These are phyloP conservation scores for Colletotrichum higginsianum DNA, from an alignment of 2,329 filamentous ascomycete genomes.

Conservation along the genomic window DNA sequence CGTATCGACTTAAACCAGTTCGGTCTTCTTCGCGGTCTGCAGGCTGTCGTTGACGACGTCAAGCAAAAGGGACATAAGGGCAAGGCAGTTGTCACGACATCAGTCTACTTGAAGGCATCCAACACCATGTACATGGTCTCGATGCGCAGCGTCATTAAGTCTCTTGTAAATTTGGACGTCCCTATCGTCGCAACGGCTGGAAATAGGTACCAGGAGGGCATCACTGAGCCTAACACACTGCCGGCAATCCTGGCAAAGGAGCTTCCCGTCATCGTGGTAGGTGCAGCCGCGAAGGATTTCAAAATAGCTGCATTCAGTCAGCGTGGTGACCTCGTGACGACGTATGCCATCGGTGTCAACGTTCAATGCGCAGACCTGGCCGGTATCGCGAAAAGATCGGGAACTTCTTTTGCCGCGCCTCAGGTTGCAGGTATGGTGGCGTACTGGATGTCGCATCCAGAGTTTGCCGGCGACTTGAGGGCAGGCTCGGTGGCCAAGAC, in stretches of 20 bases:
- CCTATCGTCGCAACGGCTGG: constrained; percentile 15
- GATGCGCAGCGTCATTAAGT: constrained; percentile 1
- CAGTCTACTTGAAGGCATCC: neutral
- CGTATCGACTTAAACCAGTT: constrained; percentile 11
- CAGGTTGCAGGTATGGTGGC: constrained; percentile 13
- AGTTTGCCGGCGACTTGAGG: neutral
- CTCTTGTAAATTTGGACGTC: neutral
- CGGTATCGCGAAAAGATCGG: neutral
- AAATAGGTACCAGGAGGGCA: constrained; percentile 5
- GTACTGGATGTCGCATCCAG: constrained; percentile 23
- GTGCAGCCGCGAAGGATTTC: neutral
- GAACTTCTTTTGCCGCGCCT: constrained; percentile 18
- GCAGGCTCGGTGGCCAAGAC: neutral
- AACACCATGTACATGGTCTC: neutral
- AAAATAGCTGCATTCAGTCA: neutral
- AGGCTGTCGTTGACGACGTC: neutral
- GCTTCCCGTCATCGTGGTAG: constrained; percentile 19
- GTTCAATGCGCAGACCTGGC: constrained; percentile 13
- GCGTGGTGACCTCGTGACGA: constrained; percentile 7
- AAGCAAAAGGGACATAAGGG: neutral
- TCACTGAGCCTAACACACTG: neutral
- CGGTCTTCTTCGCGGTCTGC: constrained; percentile 6
- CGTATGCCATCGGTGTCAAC: constrained; percentile 8
- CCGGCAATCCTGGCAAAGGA: constrained; percentile 5
- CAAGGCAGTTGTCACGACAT: constrained; percentile 15